Evolutionary conservation across 176 grass and related monocot genomes (phyloP).

Genomic region (Eleusine indica): DNA sequence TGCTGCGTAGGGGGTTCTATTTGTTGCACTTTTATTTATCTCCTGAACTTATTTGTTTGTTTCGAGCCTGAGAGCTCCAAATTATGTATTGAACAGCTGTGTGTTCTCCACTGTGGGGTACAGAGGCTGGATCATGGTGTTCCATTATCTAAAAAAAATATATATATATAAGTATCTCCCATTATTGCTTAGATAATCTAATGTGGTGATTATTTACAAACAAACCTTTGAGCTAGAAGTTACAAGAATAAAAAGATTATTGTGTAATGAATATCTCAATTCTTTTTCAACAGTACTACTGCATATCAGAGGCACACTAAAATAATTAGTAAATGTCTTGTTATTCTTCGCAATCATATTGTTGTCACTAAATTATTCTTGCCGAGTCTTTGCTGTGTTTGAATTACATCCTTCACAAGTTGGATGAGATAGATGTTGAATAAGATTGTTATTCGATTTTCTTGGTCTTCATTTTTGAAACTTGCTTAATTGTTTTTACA

Average conservation of each 20-base stretch:
- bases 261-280: not conserved
- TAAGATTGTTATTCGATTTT: not conserved
- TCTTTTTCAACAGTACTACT: not conserved
- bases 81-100: too few species aligned
- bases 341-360: not conserved
- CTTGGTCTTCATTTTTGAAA: not conserved
- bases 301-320: not conserved
- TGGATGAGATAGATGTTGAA: not conserved
- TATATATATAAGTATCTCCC: not conserved
- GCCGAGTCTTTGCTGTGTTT: not conserved
- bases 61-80: too few species aligned
- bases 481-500: not conserved
- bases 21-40: too few species aligned
- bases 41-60: too few species aligned
- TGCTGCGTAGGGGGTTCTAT: too few species aligned
- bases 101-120: too few species aligned
- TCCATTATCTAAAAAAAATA: too few species aligned
- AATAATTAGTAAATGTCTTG: not conserved
- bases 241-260: not conserved
- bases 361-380: not conserved
- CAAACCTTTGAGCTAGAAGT: constrained; percentile 1
- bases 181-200: not conserved
- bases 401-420: not conserved
- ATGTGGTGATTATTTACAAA: not conserved
- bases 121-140: too few species aligned